These are phyloP conservation scores for Lasiosphaeria hispida DNA, from an alignment of 495 filamentous ascomycete genomes.

Conservation along the genomic window DNA sequence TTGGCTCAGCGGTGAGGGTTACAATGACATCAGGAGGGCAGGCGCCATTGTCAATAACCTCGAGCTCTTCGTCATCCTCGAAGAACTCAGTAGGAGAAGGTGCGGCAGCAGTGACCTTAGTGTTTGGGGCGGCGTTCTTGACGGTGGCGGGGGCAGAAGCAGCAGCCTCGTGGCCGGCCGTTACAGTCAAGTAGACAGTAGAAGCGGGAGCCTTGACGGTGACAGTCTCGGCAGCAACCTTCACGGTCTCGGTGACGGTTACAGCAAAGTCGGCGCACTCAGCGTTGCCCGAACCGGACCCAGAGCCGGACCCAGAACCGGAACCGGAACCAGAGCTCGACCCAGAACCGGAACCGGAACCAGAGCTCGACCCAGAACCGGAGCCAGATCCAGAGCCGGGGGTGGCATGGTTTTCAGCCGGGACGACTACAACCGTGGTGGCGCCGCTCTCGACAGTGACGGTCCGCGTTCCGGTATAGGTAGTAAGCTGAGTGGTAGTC, in stretches of 20 bases:
- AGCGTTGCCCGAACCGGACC: slow-evolving; percentile 20
- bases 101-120: neutral
- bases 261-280: slow-evolving; percentile 34
- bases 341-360: slow-evolving; percentile 19
- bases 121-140: neutral
- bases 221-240: slow-evolving; percentile 32
- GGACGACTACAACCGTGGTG: slow-evolving; percentile 15
- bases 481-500: slow-evolving; percentile 35
- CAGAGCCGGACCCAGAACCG: slow-evolving; percentile 16
- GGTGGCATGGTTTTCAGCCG: slow-evolving; percentile 10
- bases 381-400: slow-evolving; percentile 19
- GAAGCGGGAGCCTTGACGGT: slow-evolving; percentile 28
- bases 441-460: slow-evolving; percentile 32
- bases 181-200: slow-evolving; percentile 46
- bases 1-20: slow-evolving; percentile 1
- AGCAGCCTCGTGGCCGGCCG: slow-evolving; percentile 9
- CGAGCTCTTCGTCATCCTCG: neutral
- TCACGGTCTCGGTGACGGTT: slow-evolving; percentile 39
- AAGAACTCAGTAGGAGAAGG: neutral
- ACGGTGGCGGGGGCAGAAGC: neutral
- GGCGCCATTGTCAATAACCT: neutral
- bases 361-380: slow-evolving; percentile 14
- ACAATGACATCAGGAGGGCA: slow-evolving; percentile 10
- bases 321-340: slow-evolving; percentile 19
- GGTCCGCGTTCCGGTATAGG: slow-evolving; percentile 41